phyloP scores from a whole-genome alignment of 2,329 filamentous ascomycete genomes.

The Sporothrix phasma region DNA sequence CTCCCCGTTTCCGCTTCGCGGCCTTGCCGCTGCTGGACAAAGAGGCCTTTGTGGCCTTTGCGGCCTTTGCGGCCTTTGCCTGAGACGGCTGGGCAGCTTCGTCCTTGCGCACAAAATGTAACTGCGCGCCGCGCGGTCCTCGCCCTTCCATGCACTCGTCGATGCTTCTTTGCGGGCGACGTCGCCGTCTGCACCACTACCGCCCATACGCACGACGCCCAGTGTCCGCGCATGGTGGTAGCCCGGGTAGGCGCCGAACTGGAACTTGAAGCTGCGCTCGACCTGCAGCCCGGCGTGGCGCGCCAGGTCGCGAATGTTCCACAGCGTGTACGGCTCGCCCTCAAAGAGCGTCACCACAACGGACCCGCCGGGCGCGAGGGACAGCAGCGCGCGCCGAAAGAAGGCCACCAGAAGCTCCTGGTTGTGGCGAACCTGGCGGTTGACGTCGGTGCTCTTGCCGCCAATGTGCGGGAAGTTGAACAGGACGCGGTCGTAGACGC shows the following conservation, averaged over 20 bases:
- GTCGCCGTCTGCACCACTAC: slow-evolving; percentile 23
- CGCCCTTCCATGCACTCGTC: slow-evolving; percentile 39
- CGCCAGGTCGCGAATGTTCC: slow-evolving; percentile 85
- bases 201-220: slow-evolving; percentile 46
- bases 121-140: slow-evolving; percentile 45
- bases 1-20: slow-evolving; percentile 9
- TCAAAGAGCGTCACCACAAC: slow-evolving; percentile 87
- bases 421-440: slow-evolving; percentile 87
- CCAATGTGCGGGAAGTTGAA: slow-evolving; percentile 99
- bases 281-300: slow-evolving; percentile 66
- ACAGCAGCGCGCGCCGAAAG: slow-evolving; percentile 45
- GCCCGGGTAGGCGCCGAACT: slow-evolving; percentile 56
- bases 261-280: slow-evolving; percentile 60
- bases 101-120: slow-evolving; percentile 54
- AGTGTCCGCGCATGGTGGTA: slow-evolving; percentile 66
- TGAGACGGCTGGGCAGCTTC: slow-evolving; percentile 29
- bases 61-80: too few relatives aligned
- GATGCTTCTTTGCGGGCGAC: neutral
- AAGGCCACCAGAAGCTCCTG: slow-evolving; percentile 66
- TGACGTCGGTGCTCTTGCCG: slow-evolving; percentile 84
- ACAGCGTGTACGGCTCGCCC: slow-evolving; percentile 85
- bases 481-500: slow-evolving; percentile 63
- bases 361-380: slow-evolving; percentile 46
- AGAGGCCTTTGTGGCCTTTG: too few relatives aligned
- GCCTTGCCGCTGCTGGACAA: slow-evolving; percentile 21